Conservation (phyloP, 2,329 filamentous ascomycete genomes). For the Tolypocladium tropicale region DNA sequence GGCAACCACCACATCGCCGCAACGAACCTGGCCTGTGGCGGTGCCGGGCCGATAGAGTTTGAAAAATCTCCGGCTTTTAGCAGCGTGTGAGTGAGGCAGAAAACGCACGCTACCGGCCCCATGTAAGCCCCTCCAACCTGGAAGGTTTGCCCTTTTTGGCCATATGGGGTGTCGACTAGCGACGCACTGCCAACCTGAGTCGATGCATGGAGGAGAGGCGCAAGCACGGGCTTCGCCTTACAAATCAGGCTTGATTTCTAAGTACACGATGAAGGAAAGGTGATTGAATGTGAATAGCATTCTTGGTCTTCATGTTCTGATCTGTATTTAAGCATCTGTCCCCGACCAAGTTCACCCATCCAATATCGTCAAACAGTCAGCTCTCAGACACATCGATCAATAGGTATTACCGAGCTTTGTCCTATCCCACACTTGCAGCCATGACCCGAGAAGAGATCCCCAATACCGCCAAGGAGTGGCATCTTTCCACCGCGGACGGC, state of each 20-base stretch:
- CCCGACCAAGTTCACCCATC: not conserved
- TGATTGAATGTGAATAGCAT: too few species aligned
- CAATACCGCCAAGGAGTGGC: slow-evolving; percentile 46
- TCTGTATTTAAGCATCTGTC: not conserved
- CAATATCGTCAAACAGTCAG: too few species aligned
- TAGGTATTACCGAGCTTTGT: not conserved
- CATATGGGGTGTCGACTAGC: too few species aligned
- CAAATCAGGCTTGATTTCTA: not conserved
- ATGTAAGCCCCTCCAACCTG: too few species aligned
- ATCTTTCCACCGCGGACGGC: slow-evolving; percentile 27
- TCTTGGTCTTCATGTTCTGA: not conserved
- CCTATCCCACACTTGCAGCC: not conserved
- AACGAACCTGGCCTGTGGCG: too few species aligned
- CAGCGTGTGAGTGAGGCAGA: too few species aligned
- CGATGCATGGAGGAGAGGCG: not conserved
- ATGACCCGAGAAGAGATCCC: slow-evolving; percentile 17
- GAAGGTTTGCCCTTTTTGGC: too few species aligned
- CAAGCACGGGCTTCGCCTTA: not conserved
- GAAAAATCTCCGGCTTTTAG: too few species aligned
- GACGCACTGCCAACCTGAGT: too few species aligned
- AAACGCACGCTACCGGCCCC: too few species aligned
- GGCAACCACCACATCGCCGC: too few species aligned
- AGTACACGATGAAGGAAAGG: not conserved
- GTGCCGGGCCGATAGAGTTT: too few species aligned
- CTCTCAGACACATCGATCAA: not conserved